Conservation (phyloP, 208 protist genomes). For the Trypanosoma cruzi region DNA sequence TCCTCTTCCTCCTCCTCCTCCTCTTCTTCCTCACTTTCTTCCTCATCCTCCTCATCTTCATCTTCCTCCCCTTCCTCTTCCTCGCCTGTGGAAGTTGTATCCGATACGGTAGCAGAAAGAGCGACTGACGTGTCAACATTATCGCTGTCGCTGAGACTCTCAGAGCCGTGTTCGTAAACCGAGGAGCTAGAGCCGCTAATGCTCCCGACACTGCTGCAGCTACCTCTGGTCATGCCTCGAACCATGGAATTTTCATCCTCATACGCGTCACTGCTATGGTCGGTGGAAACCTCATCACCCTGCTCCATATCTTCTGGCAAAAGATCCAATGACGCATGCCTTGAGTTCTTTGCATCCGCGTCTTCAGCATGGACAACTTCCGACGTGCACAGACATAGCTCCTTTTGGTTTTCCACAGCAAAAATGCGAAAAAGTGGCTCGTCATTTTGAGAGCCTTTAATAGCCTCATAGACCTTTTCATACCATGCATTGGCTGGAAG, state of each 20-base stretch:
- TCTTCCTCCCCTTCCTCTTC: constrained; percentile 17
- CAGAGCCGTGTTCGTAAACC: not conserved
- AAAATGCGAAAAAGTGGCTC: constrained; percentile 15
- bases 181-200: not conserved
- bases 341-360: not conserved
- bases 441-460: constrained; percentile 8
- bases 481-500: constrained; percentile 19
- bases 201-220: constrained; percentile 3
- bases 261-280: not conserved
- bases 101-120: not conserved
- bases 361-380: not conserved
- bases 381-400: not conserved
- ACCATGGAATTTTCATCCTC: not conserved
- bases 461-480: constrained; percentile 7
- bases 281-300: not conserved
- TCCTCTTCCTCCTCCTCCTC: constrained; percentile 14
- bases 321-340: constrained; percentile 1
- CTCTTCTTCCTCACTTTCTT: constrained; percentile 19
- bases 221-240: not conserved
- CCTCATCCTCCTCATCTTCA: constrained; percentile 12
- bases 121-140: not conserved
- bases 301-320: not conserved
- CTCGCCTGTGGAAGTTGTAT: not conserved
- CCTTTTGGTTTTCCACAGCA: not conserved
- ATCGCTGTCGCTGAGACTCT: not conserved